A percentile compares a stretch with the other conserved stretches of the same genome.
Evolutionary conservation across 1,139 yeast genomes (phyloP).

Genomic region (Sugiyamaella neomexicana): DNA sequence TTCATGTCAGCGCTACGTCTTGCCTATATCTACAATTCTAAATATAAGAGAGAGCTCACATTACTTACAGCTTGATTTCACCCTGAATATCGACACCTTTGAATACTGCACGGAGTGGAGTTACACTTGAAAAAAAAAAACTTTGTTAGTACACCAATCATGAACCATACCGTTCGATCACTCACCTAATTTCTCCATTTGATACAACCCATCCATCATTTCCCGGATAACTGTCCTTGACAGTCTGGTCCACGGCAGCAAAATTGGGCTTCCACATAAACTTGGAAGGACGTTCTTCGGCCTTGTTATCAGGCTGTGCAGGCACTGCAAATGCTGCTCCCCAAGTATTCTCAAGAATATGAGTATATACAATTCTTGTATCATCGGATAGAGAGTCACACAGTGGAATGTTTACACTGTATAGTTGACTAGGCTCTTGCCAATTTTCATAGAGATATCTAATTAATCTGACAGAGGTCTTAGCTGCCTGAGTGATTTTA

Average conservation of each 20-base stretch:
- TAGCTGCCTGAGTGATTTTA: slow-evolving; percentile 65
- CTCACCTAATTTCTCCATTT: slow-evolving; percentile 42
- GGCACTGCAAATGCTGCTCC: slow-evolving; percentile 52
- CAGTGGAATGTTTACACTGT: slow-evolving; percentile 83
- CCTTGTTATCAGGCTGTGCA: slow-evolving; percentile 8
- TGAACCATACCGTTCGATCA: neutral
- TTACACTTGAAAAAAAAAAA: slow-evolving; percentile 61
- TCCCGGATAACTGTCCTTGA: slow-evolving; percentile 48
- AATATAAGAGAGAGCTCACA: slow-evolving; percentile 25
- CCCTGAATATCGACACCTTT: slow-evolving; percentile 59
- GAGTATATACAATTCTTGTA: slow-evolving; percentile 70
- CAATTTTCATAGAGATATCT: slow-evolving; percentile 60
- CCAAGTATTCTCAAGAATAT: slow-evolving; percentile 81
- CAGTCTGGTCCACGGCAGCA: slow-evolving; percentile 61
- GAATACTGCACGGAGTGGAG: slow-evolving; percentile 80
- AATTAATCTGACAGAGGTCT: slow-evolving; percentile 62
- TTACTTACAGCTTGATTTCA: slow-evolving; percentile 47
- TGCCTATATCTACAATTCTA: neutral
- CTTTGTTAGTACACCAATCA: slow-evolving; percentile 14
- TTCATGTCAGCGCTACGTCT: slow-evolving; percentile 6
- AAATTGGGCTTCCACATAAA: slow-evolving; percentile 88
- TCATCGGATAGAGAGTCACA: slow-evolving; percentile 50
- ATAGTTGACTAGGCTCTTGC: slow-evolving; percentile 61
- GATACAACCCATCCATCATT: slow-evolving; percentile 53
- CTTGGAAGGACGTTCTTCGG: slow-evolving; percentile 33